These are phyloP conservation scores for Nothophytophthora sp. DNA, from an alignment of 352 stramenopile genomes.

Conservation along the genomic window DNA sequence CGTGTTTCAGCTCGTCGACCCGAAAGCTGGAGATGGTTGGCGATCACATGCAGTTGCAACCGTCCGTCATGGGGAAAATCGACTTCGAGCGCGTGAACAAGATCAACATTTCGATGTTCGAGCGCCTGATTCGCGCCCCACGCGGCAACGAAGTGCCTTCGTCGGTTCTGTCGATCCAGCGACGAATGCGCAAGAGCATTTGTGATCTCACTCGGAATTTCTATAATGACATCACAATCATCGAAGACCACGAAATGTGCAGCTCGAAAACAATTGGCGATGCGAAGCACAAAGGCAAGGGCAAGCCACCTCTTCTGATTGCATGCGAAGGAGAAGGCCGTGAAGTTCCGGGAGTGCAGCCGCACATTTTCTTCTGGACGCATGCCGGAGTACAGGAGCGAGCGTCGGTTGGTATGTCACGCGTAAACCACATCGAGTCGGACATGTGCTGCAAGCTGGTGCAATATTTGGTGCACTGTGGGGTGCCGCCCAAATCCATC, in stretches of 20 bases:
- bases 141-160: conserved; percentile 62
- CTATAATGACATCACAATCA: conserved; percentile 77
- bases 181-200: conserved; percentile 88
- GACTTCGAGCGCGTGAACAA: conserved; percentile 87
- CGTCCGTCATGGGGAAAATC: conserved; percentile 80
- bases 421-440: conserved; percentile 72
- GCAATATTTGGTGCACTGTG: conserved; percentile 78
- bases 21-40: conserved; percentile 91
- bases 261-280: conserved; percentile 52
- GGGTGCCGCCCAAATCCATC: conserved; percentile 69
- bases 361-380: conserved; percentile 88
- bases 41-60: conserved; percentile 86
- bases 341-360: conserved; percentile 76
- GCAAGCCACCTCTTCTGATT: conserved; percentile 12
- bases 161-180: conserved; percentile 84
- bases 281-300: not conserved
- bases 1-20: conserved; percentile 80
- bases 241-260: conserved; percentile 78
- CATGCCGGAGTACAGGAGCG: conserved; percentile 64
- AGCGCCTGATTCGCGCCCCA: conserved; percentile 80
- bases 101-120: conserved; percentile 91
- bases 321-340: conserved; percentile 48
- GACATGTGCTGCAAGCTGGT: conserved; percentile 80
- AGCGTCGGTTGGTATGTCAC: conserved; percentile 70
- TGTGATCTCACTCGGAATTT: conserved; percentile 85